These are phyloP conservation scores for Plasmopara halstedii DNA, from an alignment of 352 stramenopile species.

Conservation along the genomic window DNA sequence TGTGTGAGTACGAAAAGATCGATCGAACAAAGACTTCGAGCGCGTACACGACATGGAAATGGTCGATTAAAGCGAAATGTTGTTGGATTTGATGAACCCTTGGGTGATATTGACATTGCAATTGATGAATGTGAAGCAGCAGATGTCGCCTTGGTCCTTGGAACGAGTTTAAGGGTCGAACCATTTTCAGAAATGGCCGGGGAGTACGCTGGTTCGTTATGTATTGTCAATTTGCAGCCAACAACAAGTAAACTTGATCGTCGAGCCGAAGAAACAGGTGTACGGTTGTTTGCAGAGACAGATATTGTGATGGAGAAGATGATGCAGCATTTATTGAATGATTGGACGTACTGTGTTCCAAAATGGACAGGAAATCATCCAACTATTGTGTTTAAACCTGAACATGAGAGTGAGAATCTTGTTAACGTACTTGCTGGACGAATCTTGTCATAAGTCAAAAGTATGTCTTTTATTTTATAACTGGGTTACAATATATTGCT, in stretches of 20 bases:
- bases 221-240: conserved; percentile 69
- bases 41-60: conserved; percentile 69
- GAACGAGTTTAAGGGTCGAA: conserved; percentile 68
- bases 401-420: conserved; percentile 66
- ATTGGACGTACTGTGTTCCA: conserved; percentile 45
- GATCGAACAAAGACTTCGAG: conserved; percentile 48
- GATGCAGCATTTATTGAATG: conserved; percentile 60
- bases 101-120: conserved; percentile 70
- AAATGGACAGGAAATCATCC: conserved; percentile 52
- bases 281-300: conserved; percentile 64
- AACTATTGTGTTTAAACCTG: conserved; percentile 51
- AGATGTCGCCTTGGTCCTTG: conserved; percentile 70
- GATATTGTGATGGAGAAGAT: conserved; percentile 70
- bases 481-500: no score
- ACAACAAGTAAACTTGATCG: conserved; percentile 69
- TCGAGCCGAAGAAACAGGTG: conserved; percentile 52
- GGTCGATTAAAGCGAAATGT: conserved; percentile 67
- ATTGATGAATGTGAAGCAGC: conserved; percentile 75
- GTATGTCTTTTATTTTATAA: background rate
- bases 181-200: conserved; percentile 79
- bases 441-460: conserved; percentile 27
- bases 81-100: conserved; percentile 71
- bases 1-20: conserved; percentile 64
- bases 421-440: conserved; percentile 72
- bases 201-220: conserved; percentile 58